Base-by-base conservation (phyloP, 768 basidiomycete genomes). In the Boletus vinaceobasis region DNA sequence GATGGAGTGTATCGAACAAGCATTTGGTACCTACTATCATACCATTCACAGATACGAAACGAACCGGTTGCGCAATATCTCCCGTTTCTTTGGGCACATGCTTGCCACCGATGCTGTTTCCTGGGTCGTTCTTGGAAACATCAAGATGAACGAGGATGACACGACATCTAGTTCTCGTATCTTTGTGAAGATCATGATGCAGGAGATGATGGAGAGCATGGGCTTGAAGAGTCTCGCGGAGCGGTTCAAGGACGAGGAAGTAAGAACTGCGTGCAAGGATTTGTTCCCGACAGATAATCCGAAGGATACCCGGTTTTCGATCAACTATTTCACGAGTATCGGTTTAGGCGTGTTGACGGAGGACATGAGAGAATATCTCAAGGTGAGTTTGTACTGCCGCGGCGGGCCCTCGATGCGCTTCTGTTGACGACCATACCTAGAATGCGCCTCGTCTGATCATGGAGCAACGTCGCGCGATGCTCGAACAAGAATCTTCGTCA, bases 41-140 rank as follows among this genome's bases (percentile, higher is more conserved):
- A 98, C 97, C 5, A 93, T 98, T 65, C 97, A 99, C 76, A 88
- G 97, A 58, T 98, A 98, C 73, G 97, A 99, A 73, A 97, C 97
- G 19, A 99, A 98, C 73, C 90, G 95, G 11, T 78, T 99, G 21
- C 92, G 97, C 49, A 99, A 98, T 69, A 97, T 99, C 58, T 90
- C 92, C 10, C 85, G 94, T 40, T 93, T 99, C 77, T 98, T 99
- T 62, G 97, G 97, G 1, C 94, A 97, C 67, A 77, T 98, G 26
- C 58, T 98, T 56, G 82, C 89, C 7, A 86, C 82, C 19, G 97
- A 99, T 69, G 81, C 91, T 1, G 79, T 98, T 50, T 91, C 91
- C 2, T 98, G 97, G 97, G 77, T 84, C 19, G 86, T 85, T 1
- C 76, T 99, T 48, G 85, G 86, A 61, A 83, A 82, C 43, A 81